These are phyloP conservation scores for Apophysomyces ossiformis DNA, from an alignment of 371 early-diverging fungal genomes.

Conservation along the genomic window DNA sequence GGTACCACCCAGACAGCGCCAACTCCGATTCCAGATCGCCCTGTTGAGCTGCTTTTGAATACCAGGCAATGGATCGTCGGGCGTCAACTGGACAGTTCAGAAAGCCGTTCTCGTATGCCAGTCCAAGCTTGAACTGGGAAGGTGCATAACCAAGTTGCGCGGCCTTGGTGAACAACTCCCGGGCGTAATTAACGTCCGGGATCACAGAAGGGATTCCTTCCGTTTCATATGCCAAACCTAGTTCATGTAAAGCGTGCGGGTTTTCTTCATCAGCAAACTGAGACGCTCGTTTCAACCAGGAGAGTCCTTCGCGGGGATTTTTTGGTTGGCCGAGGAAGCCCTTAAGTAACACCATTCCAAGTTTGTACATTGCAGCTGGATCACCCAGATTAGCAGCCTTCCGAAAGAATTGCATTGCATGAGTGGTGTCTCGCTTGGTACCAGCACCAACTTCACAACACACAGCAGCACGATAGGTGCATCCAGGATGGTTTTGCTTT, in stretches of 20 bases:
- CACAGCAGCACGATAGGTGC: slow-evolving; percentile 88
- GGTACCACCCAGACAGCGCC: slow-evolving; percentile 88
- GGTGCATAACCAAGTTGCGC: slow-evolving; percentile 93
- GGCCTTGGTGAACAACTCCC: slow-evolving; percentile 86
- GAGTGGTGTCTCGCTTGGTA: slow-evolving; percentile 70
- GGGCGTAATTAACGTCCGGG: slow-evolving; percentile 83
- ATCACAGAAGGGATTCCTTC: slow-evolving; percentile 67
- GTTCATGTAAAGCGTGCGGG: slow-evolving; percentile 87
- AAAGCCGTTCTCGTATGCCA: slow-evolving; percentile 92
- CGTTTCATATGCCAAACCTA: slow-evolving; percentile 82
- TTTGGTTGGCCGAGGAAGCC: slow-evolving; percentile 69
- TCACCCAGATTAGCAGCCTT: slow-evolving; percentile 49
- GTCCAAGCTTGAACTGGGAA: slow-evolving; percentile 90
- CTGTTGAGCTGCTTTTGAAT: slow-evolving; percentile 89
- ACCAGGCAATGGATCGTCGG: slow-evolving; percentile 92
- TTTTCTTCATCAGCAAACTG: slow-evolving; percentile 78
- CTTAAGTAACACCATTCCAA: slow-evolving; percentile 82
- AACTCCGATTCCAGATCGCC: slow-evolving; percentile 79
- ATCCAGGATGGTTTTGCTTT: slow-evolving; percentile 84
- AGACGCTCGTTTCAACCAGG: slow-evolving; percentile 90
- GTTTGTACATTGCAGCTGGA: slow-evolving; percentile 86
- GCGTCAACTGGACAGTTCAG: slow-evolving; percentile 86
- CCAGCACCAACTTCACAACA: slow-evolving; percentile 92
- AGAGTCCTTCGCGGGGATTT: slow-evolving; percentile 84
- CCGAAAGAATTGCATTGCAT: slow-evolving; percentile 66